Base-by-base conservation (phyloP, 495 filamentous ascomycete species). In the Xylaria palmicola region DNA sequence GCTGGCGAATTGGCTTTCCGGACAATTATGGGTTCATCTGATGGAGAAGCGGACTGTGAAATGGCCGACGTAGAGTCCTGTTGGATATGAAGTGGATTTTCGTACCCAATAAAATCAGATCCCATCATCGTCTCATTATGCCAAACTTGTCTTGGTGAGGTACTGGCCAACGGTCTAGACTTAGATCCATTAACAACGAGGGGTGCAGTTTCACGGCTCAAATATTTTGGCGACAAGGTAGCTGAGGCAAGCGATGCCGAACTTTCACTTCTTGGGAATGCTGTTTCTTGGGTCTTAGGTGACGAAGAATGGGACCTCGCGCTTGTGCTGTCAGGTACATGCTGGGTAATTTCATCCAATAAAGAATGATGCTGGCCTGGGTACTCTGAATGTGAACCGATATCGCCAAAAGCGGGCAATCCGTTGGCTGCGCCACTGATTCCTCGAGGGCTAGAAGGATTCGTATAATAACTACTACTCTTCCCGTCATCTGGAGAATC, bases 301-400 rank as follows among this genome's bases (percentile, higher is more conserved):
- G 82, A 85, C 7, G 82, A 80, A n/a, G 82, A 84, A 20, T 81
- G 74, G 19, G 82, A 83, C 12, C 75, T 77, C 32, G 80, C 71
- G 67, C 74, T 78, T 52, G 81, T 78, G 45, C 76, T 72, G 54
- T 85, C 79, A 10, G 83, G 72, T 8, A 83, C 74, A 29, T 76
- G 72, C 64, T 80, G 79, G 8, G 79, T 77, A 10, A 79, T 57
- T 44, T 83, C 79, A 51, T 83, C 82, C 13, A 77, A 79, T 4
- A 79, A 82, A 29, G 79, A 58, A 26, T 80, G 69, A 13, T 77
- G 74, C 30, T 79, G 74, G 26, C 70, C 71, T 41, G 73, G 70
- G 20, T 30, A 54, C 12, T 50, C 49, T 15, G 65, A 63, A 22
- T 77, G 70, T 26, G 60, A 37, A 30, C 64, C 71, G 36, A 79